Conservation (phyloP, 2,329 filamentous ascomycete species). For the Colletotrichum sp. region DNA sequence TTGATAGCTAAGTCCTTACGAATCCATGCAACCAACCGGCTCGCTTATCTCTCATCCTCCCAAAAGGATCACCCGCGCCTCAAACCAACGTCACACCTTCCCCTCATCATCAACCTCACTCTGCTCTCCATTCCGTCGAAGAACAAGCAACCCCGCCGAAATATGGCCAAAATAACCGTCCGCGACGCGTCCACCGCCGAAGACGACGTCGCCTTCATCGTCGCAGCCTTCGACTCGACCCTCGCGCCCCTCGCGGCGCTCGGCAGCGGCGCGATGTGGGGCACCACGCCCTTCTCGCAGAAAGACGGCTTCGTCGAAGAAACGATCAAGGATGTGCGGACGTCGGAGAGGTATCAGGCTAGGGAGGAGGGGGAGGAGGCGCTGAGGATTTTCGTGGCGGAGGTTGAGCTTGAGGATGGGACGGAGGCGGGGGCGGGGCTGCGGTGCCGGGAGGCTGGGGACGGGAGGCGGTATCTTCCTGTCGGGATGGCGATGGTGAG, state of each 20-base stretch:
- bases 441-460: neutral
- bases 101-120: neutral
- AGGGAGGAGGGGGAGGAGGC: constrained; percentile 27
- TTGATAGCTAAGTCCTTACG: neutral
- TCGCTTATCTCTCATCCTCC: neutral
- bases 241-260: constrained; percentile 29
- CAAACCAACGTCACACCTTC: neutral
- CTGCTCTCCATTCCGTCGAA: too few species aligned
- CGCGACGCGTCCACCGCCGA: constrained; percentile 24
- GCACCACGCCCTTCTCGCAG: constrained; percentile 26
- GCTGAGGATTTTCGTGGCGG: constrained; percentile 31
- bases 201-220: constrained; percentile 33
- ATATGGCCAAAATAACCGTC: constrained; percentile 19
- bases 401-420: constrained; percentile 25
- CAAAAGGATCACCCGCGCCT: neutral
- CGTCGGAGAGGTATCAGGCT: constrained; percentile 28
- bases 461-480: neutral
- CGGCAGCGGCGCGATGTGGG: constrained; percentile 33
- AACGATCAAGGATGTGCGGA: constrained; percentile 22
- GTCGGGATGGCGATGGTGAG: constrained; percentile 1
- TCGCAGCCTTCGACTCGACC: constrained; percentile 33
- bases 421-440: neutral
- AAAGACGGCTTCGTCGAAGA: constrained; percentile 26
- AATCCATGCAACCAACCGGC: neutral
- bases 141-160: rapidly evolving